These are phyloP conservation scores for Mycosphaerella sp. DNA, from an alignment of 2,329 filamentous ascomycete genomes.

Conservation along the genomic window DNA sequence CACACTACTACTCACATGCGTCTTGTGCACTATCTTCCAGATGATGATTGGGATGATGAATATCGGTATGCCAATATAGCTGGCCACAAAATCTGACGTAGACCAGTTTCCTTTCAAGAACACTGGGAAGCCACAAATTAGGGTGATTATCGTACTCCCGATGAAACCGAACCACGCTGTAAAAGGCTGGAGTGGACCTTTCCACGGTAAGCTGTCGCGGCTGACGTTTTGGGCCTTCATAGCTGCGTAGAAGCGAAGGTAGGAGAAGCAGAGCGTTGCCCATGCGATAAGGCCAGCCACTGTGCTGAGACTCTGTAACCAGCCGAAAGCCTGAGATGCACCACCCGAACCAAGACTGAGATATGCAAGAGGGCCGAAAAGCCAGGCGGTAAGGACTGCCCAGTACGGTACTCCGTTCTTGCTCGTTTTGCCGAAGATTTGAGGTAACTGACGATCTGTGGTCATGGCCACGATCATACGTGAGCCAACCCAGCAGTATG, in stretches of 20 bases:
- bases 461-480: slow-evolving; percentile 62
- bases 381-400: slow-evolving; percentile 54
- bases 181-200: slow-evolving; percentile 14
- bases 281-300: slow-evolving; percentile 25
- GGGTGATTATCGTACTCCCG: slow-evolving; percentile 23
- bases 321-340: slow-evolving; percentile 22
- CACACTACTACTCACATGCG: not conserved
- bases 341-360: slow-evolving; percentile 31
- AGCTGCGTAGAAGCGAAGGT: slow-evolving; percentile 43
- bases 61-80: slow-evolving; percentile 39
- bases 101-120: slow-evolving; percentile 25
- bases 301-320: slow-evolving; percentile 24
- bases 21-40: slow-evolving; percentile 3
- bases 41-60: slow-evolving; percentile 26
- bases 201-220: slow-evolving; percentile 30
- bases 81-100: slow-evolving; percentile 36
- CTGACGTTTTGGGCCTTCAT: slow-evolving; percentile 38
- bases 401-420: slow-evolving; percentile 66
- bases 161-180: slow-evolving; percentile 20
- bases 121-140: slow-evolving; percentile 30
- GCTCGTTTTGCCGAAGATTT: slow-evolving; percentile 54
- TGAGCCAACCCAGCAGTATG: slow-evolving; percentile 60
- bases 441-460: slow-evolving; percentile 51
- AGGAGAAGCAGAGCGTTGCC: slow-evolving; percentile 37
- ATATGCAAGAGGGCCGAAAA: slow-evolving; percentile 37